Percentiles rank a stretch among this genome's conserved stretches.
phyloP scores from a whole-genome alignment of 2,329 filamentous ascomycete species.

The Sporothrix pallida region DNA sequence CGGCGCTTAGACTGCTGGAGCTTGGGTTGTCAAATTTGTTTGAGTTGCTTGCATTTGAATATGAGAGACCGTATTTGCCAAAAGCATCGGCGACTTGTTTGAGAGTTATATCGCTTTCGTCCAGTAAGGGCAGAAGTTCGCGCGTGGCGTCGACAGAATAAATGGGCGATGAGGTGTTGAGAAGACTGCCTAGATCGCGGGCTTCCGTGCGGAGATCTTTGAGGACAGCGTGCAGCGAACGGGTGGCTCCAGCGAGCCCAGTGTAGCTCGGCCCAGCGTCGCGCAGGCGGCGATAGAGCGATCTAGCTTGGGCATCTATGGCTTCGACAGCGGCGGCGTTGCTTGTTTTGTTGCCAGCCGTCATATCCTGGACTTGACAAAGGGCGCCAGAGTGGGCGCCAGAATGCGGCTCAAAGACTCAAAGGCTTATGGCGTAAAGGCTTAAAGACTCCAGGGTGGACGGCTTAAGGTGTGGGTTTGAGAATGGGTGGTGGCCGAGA shows the following conservation, averaged over 20 bases:
- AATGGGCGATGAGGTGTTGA: constrained; percentile 50
- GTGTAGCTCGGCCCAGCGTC: constrained; percentile 56
- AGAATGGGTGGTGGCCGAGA: constrained; percentile 11
- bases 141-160: constrained; percentile 52
- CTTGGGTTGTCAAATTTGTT: constrained; percentile 12
- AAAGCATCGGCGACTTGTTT: constrained; percentile 61
- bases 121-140: constrained; percentile 58
- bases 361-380: constrained; percentile 39
- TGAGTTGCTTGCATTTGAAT: not conserved
- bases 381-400: not conserved
- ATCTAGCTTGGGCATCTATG: constrained; percentile 61
- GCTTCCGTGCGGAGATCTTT: constrained; percentile 64
- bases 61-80: too few relatives aligned
- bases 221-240: constrained; percentile 60
- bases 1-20: constrained; percentile 27
- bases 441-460: not conserved
- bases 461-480: constrained; percentile 1
- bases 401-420: constrained; percentile 3
- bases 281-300: constrained; percentile 61
- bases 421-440: too few relatives aligned
- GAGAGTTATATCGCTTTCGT: constrained; percentile 62
- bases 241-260: constrained; percentile 57
- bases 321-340: constrained; percentile 58
- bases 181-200: constrained; percentile 60
- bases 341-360: constrained; percentile 39